Percentiles rank a stretch among this genome's conserved stretches.
Conservation (phyloP, 2,329 filamentous ascomycete species). For the Septoria petroselini region DNA sequence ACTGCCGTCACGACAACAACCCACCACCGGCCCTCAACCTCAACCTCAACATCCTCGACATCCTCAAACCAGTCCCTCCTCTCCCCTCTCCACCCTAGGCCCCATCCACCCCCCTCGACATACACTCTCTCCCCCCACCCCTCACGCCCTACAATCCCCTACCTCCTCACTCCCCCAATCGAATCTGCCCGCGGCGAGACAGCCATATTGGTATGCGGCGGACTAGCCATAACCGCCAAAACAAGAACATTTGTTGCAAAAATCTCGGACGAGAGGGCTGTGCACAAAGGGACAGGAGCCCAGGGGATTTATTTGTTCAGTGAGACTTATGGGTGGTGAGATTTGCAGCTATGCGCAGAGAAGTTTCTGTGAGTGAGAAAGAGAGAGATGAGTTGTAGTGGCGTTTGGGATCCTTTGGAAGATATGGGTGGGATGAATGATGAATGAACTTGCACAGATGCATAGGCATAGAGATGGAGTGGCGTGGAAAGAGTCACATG, state of each 20-base stretch:
- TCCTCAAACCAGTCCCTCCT: too few relatives aligned
- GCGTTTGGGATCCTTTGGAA: too few relatives aligned
- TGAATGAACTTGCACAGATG: too few relatives aligned
- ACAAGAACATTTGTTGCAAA: slow-evolving; percentile 54
- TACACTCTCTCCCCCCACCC: too few relatives aligned
- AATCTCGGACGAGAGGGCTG: slow-evolving; percentile 62
- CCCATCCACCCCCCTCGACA: neutral
- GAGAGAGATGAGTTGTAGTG: too few relatives aligned
- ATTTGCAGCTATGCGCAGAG: neutral
- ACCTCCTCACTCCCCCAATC: slow-evolving; percentile 53
- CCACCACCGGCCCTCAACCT: too few relatives aligned
- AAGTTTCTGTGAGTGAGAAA: too few relatives aligned
- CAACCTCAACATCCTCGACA: too few relatives aligned
- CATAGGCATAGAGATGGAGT: too few relatives aligned
- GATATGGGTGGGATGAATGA: too few relatives aligned
- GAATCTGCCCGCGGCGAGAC: slow-evolving; percentile 61
- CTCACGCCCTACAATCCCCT: slow-evolving; percentile 34
- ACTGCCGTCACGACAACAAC: too few relatives aligned
- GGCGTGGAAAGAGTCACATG: too few relatives aligned
- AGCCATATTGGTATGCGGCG: slow-evolving; percentile 62
- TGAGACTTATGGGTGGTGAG: slow-evolving; percentile 54
- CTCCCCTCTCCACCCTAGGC: neutral
- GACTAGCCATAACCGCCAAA: slow-evolving; percentile 53
- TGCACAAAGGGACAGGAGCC: slow-evolving; percentile 65
- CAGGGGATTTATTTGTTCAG: slow-evolving; percentile 62